phyloP scores from a whole-genome alignment of 345 rosid genomes.

The Cochlearia excelsa region DNA sequence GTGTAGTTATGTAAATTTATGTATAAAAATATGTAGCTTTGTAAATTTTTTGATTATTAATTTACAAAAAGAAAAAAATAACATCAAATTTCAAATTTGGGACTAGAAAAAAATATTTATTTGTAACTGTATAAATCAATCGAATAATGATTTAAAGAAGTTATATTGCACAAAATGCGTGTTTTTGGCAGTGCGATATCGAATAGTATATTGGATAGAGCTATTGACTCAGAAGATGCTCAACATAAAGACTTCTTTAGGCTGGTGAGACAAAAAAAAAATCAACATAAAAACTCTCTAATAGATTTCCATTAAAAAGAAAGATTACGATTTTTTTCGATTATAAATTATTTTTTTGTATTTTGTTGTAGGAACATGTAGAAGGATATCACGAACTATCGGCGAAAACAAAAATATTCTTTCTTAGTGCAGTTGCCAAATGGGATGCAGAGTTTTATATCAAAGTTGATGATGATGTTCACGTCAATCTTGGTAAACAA shows the following conservation, averaged over 20 bases:
- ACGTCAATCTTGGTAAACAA: slow-evolving; percentile 83
- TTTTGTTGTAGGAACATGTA: slow-evolving; percentile 67
- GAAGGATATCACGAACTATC: slow-evolving; percentile 99
- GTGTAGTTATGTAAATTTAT: no score
- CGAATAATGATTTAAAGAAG: no score
- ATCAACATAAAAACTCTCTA: no score
- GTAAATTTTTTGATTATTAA: no score
- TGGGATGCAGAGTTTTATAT: slow-evolving; percentile 97
- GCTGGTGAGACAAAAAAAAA: slow-evolving; percentile 59
- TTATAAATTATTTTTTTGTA: neutral
- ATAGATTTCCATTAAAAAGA: no score
- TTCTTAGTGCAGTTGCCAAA: slow-evolving; percentile 82
- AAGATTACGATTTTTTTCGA: neutral
- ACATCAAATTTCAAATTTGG: no score
- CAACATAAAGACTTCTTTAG: slow-evolving; percentile 97
- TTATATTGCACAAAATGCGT: slow-evolving; percentile 12
- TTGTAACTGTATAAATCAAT: no score
- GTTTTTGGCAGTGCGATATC: slow-evolving; percentile 86
- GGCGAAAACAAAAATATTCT: slow-evolving; percentile 91
- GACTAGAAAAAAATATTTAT: no score
- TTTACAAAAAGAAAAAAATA: no score
- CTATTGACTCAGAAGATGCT: slow-evolving; percentile 93
- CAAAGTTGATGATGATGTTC: slow-evolving; percentile 99
- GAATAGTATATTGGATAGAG: slow-evolving; percentile 90
- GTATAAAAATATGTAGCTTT: no score